A percentile compares a stretch with the other conserved stretches of the same genome.
Conservation (phyloP, 345 rosid species). For the Sonneratia caseolaris region DNA sequence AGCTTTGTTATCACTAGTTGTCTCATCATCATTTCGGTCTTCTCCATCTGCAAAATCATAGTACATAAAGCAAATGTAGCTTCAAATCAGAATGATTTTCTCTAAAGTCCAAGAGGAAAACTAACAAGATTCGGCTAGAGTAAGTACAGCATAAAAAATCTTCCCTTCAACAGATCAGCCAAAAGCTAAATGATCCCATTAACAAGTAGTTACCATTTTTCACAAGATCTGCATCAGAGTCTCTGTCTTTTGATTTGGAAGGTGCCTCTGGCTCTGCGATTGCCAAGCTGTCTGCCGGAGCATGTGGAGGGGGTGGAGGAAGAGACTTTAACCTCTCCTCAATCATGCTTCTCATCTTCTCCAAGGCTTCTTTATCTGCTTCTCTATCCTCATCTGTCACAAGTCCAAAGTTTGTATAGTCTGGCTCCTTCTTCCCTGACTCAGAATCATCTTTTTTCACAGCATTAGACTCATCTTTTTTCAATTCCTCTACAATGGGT, state of each 20-base stretch:
- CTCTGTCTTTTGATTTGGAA: constrained; percentile 57
- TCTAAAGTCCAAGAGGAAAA: neutral
- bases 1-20: constrained; percentile 45
- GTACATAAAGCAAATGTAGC: neutral
- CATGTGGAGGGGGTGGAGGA: constrained; percentile 79
- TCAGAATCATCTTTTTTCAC: constrained; percentile 41
- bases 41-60: constrained; percentile 34
- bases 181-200: constrained; percentile 1
- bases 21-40: constrained; percentile 59
- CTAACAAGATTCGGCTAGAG: neutral
- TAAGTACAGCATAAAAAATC: neutral
- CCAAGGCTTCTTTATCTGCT: constrained; percentile 60
- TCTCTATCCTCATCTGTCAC: constrained; percentile 77
- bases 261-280: constrained; percentile 37
- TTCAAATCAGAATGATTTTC: neutral
- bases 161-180: neutral
- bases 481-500: constrained; percentile 29
- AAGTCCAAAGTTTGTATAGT: constrained; percentile 56
- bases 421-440: constrained; percentile 41
- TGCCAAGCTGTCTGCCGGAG: constrained; percentile 40
- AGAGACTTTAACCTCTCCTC: constrained; percentile 82
- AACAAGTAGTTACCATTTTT: constrained; percentile 38
- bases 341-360: constrained; percentile 56
- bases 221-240: constrained; percentile 37
- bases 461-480: constrained; percentile 35